Evolutionary conservation across 129 eudicot genomes (phyloP).

Genomic region (Sambucus nigra): DNA sequence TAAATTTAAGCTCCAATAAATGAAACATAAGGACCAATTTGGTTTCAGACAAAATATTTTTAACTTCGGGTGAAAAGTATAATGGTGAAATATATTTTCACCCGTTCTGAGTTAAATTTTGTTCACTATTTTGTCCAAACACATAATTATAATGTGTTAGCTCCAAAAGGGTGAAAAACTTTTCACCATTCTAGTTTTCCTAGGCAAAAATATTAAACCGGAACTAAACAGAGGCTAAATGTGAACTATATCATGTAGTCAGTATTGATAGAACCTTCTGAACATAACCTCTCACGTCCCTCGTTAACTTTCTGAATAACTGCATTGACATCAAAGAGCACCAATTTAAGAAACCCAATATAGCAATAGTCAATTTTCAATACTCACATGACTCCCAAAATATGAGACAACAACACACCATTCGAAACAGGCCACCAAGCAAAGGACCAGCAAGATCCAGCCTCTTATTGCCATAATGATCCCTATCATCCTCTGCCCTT

Average conservation of each 20-base stretch:
- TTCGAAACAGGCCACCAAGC: constrained; percentile 51
- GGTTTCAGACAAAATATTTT: too few relatives aligned
- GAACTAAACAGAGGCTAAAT: neutral
- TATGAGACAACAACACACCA: too few relatives aligned
- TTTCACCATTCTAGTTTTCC: too few relatives aligned
- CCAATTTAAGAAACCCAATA: neutral
- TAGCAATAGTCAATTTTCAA: neutral
- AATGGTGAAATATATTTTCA: too few relatives aligned
- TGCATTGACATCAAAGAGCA: too few relatives aligned
- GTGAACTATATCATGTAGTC: neutral
- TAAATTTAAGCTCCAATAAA: neutral
- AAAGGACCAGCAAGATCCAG: constrained; percentile 78
- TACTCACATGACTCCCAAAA: constrained; percentile 36
- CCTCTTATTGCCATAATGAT: constrained; percentile 63
- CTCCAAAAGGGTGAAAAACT: too few relatives aligned
- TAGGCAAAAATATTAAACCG: too few relatives aligned
- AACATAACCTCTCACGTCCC: constrained; percentile 52
- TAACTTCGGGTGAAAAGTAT: too few relatives aligned
- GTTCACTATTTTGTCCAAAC: too few relatives aligned
- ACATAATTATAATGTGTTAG: too few relatives aligned
- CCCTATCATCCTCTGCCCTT: constrained; percentile 64
- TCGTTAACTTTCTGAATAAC: constrained; percentile 53
- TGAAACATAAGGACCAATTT: too few relatives aligned
- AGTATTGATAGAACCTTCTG: constrained; percentile 37
- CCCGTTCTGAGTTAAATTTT: too few relatives aligned